A percentile compares a stretch with the other conserved stretches of the same genome.
These are phyloP conservation scores for Talaromyces sp. DNA, from an alignment of 2,329 filamentous ascomycete species.

Conservation along the genomic window DNA sequence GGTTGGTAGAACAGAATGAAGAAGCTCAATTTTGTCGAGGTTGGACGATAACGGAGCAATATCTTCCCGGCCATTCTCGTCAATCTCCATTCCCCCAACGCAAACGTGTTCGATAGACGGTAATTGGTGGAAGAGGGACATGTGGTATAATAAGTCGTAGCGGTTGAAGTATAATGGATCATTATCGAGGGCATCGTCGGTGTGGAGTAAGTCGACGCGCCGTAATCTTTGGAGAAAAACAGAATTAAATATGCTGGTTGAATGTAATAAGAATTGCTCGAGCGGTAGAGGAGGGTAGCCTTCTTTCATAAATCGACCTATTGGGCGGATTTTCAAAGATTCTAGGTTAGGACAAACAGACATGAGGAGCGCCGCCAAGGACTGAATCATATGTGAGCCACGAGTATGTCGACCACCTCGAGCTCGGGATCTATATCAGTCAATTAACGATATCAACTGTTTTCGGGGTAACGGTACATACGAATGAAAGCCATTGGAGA, in stretches of 20 bases:
- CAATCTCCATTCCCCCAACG: conserved; percentile 20
- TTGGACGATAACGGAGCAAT: conserved; percentile 19
- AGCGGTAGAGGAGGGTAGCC: conserved; percentile 15
- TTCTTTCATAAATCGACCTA: conserved; percentile 16
- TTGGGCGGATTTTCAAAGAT: conserved; percentile 18
- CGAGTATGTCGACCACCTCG: conserved; percentile 19
- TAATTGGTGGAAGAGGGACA: conserved; percentile 19
- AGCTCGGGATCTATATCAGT: conserved; percentile 11
- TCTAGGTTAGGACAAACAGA: conserved; percentile 19
- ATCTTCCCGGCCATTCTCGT: conserved; percentile 19
- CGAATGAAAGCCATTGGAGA: conserved; percentile 18
- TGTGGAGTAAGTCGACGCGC: conserved; percentile 20
- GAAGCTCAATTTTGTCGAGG: conserved; percentile 13
- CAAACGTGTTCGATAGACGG: conserved; percentile 17
- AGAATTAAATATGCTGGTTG: not conserved
- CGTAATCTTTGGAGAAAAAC: conserved; percentile 12
- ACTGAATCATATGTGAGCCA: conserved; percentile 21
- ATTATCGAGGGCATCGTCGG: conserved; percentile 16
- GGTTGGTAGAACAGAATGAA: conserved; percentile 19
- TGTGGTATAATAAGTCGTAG: conserved; percentile 20
- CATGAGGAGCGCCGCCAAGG: conserved; percentile 18
- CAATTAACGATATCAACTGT: not conserved
- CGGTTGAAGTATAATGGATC: conserved; percentile 20
- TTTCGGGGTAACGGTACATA: not conserved
- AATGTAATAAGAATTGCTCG: conserved; percentile 17